Conservation (phyloP, 73 alveolate species). For the Uronychia binucleata region DNA sequence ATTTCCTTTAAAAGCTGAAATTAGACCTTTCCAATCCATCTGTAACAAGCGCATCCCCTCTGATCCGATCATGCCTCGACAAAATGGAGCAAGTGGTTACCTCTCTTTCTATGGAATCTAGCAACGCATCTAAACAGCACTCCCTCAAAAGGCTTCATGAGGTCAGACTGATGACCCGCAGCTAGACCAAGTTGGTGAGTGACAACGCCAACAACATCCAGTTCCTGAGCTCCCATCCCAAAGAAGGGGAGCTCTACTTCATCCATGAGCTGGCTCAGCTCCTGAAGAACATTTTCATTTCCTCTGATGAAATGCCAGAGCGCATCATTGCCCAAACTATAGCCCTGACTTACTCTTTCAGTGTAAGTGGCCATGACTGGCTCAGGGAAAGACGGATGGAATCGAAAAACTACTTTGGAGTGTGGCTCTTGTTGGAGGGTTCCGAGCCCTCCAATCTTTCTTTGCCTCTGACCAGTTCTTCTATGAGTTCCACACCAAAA, state of each 20-base stretch:
- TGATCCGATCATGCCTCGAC: no score
- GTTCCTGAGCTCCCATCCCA: background rate
- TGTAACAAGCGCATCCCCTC: no score
- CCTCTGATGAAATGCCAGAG: background rate
- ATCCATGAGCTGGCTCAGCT: background rate
- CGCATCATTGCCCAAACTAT: background rate
- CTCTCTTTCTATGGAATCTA: no score
- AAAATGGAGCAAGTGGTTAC: no score
- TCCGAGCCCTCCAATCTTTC: background rate
- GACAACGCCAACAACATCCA: background rate
- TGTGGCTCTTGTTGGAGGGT: background rate
- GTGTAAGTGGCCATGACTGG: background rate
- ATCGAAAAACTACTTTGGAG: background rate
- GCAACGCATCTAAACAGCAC: no score
- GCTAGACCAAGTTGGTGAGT: background rate
- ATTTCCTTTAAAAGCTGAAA: no score
- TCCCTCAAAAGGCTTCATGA: no score
- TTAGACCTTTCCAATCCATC: no score
- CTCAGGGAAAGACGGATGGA: background rate
- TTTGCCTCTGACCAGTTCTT: background rate
- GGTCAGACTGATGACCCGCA: no score
- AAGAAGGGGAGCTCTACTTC: background rate
- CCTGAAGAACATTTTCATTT: background rate
- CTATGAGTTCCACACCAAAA: background rate
- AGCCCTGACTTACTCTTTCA: background rate